Percentiles rank a stretch among this genome's conserved stretches.
phyloP scores from a whole-genome alignment of 768 basidiomycete species.

The Trametes villosa region DNA sequence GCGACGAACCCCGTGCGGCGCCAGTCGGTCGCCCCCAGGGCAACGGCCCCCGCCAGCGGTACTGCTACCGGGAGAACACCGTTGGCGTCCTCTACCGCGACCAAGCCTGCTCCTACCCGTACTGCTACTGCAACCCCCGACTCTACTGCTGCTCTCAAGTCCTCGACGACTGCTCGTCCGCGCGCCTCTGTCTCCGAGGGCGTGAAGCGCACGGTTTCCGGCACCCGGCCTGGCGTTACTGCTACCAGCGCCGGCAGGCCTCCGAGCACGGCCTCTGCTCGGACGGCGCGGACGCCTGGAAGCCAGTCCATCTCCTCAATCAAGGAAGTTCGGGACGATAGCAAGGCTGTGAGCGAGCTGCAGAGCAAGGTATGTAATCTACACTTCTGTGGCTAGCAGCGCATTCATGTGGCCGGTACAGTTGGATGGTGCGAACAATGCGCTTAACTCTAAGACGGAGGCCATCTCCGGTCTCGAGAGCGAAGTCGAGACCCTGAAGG shows the following conservation, averaged over 20 bases:
- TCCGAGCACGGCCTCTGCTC: slow-evolving; percentile 40
- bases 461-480: slow-evolving; percentile 56
- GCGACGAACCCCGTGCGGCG: slow-evolving; percentile 22
- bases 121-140: slow-evolving; percentile 25
- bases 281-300: slow-evolving; percentile 49
- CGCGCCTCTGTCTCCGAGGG: slow-evolving; percentile 72
- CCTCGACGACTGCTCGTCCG: slow-evolving; percentile 40
- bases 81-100: slow-evolving; percentile 31
- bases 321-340: slow-evolving; percentile 67
- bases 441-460: slow-evolving; percentile 55
- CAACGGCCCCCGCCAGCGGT: slow-evolving; percentile 17
- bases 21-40: slow-evolving; percentile 15
- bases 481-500: slow-evolving; percentile 53
- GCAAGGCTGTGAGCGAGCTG: slow-evolving; percentile 58
- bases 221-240: slow-evolving; percentile 37
- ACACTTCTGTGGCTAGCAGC: slow-evolving; percentile 1
- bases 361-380: slow-evolving; percentile 57
- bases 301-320: slow-evolving; percentile 75
- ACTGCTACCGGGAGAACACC: slow-evolving; percentile 24
- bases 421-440: slow-evolving; percentile 64
- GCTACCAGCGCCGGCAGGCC: slow-evolving; percentile 41
- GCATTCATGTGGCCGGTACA: slow-evolving; percentile 33
- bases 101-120: slow-evolving; percentile 15
- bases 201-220: slow-evolving; percentile 54
- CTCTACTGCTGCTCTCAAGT: slow-evolving; percentile 25